Base-by-base conservation (phyloP, 139 green algal genomes). In the Edaphochlamys debaryana region DNA sequence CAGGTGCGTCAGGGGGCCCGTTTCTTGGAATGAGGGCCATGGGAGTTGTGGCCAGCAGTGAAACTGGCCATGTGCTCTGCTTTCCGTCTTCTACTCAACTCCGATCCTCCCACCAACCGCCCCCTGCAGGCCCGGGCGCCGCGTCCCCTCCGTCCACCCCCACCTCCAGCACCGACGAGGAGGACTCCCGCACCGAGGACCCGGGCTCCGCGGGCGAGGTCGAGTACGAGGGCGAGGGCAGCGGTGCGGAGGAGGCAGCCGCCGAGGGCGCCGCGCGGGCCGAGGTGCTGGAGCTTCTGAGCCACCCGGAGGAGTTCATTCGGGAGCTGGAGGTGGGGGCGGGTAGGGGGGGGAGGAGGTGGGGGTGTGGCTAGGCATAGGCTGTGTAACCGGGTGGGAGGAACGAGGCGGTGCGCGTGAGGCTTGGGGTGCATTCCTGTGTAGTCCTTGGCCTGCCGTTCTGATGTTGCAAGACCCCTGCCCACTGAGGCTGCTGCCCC, bases 241-340 rank as follows among this genome's bases (percentile, higher is more conserved):
- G 45, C 45, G 45, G 45, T 13, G 45, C 45, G 4, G 64, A n/a
- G 34, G 34, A 42, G 19, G 5, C 34, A 19, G 64, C 34, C 27
- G 64, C 34, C 34, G 64, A 19, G 15, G 32, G 4, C 4, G 34
- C 20, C 3, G 60, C 41, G 58, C 50, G 36, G 30, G 60, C 25
- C 25, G 60, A 63, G 75, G 75, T 81, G 75, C 11, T 81, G 75
- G 75, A 71, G 75, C 40, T 81, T 60, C 40, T 81, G 75, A 30
- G 52, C 1, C 60, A 81, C 41, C 75, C 75, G 40, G 40, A 62
- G 15, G 60, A 71, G 0, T 81, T 81, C 40, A 71, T 71, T 5
- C 27, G 48, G 29, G 41, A 71, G 30, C 75, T 81, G 40, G 60
- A 81, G 75, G 75, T 81, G 56, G 54, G 15, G 36, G 19, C n/a